phyloP scores from a whole-genome alignment of 345 rosid species.

The Bretschneidera sinensis region DNA sequence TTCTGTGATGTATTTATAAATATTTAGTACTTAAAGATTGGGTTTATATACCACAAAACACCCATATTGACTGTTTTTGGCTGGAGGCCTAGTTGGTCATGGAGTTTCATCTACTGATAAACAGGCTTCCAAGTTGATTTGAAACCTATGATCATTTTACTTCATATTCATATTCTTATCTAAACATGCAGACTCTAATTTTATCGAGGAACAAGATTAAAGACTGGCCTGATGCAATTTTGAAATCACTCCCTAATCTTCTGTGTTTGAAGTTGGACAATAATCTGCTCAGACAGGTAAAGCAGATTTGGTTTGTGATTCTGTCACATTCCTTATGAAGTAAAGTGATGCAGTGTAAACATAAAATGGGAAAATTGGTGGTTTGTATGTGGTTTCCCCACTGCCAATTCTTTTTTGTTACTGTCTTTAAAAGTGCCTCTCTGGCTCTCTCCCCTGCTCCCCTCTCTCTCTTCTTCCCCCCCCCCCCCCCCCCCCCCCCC shows the following conservation, averaged over 20 bases:
- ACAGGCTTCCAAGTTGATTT: conserved; percentile 2
- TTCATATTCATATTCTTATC: conserved; percentile 6
- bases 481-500: no score
- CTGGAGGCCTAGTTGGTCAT: not conserved
- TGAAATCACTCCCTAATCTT: conserved; percentile 62
- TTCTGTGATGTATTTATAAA: not conserved
- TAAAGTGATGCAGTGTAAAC: not conserved
- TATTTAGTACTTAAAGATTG: not conserved
- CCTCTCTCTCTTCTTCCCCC: no score
- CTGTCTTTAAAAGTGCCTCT: no score
- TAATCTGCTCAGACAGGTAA: conserved; percentile 74
- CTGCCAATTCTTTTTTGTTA: no score
- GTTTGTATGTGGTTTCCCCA: no score
- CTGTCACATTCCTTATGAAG: not conserved
- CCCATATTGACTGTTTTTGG: not conserved
- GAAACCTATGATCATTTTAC: not conserved
- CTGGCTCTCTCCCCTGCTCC: no score
- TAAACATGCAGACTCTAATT: conserved; percentile 54
- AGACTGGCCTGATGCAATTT: conserved; percentile 72
- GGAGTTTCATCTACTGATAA: not conserved
- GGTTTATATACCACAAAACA: not conserved
- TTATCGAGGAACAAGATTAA: conserved; percentile 75
- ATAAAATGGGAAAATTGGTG: no score
- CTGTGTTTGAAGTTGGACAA: conserved; percentile 75
- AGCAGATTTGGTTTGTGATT: conserved; percentile 7